phyloP scores from a whole-genome alignment of 148 eudicot genomes.

The Rhododendron griersonianum region DNA sequence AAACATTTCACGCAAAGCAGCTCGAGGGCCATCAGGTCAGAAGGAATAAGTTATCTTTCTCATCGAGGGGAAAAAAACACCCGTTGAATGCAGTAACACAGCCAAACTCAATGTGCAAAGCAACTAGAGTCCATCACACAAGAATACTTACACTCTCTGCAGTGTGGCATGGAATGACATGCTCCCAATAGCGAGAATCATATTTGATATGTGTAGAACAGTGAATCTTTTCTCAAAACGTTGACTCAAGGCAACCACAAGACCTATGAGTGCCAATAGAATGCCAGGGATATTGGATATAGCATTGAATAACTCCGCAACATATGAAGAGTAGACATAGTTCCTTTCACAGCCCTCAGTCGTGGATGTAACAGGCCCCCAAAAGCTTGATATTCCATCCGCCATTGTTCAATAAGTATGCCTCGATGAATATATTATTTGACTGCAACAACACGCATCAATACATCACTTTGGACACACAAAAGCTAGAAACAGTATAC shows the following conservation, averaged over 20 bases:
- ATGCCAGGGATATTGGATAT: conserved; percentile 65
- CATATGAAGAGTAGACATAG: conserved; percentile 64
- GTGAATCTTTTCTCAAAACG: conserved; percentile 80
- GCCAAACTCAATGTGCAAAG: neutral
- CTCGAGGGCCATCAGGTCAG: neutral
- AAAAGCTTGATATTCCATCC: conserved; percentile 64
- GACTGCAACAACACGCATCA: neutral
- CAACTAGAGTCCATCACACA: neutral
- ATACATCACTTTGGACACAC: neutral
- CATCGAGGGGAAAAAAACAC: neutral
- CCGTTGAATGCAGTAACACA: neutral
- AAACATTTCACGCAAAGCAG: neutral
- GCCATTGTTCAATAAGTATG: conserved; percentile 38
- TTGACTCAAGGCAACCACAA: conserved; percentile 65
- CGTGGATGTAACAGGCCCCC: conserved; percentile 91
- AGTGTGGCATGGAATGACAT: conserved; percentile 78
- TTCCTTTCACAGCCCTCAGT: conserved; percentile 76
- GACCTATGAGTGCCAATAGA: conserved; percentile 68
- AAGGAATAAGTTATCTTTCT: neutral
- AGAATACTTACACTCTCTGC: conserved; percentile 57
- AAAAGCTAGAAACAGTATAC: neutral
- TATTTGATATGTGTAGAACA: conserved; percentile 75
- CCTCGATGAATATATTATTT: neutral
- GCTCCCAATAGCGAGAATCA: conserved; percentile 78
- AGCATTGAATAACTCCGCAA: conserved; percentile 82